Percentiles rank a stretch among this genome's conserved stretches.
These are phyloP conservation scores for Hippophae rhamnoides DNA, from an alignment of 306 rosid species.

Conservation along the genomic window DNA sequence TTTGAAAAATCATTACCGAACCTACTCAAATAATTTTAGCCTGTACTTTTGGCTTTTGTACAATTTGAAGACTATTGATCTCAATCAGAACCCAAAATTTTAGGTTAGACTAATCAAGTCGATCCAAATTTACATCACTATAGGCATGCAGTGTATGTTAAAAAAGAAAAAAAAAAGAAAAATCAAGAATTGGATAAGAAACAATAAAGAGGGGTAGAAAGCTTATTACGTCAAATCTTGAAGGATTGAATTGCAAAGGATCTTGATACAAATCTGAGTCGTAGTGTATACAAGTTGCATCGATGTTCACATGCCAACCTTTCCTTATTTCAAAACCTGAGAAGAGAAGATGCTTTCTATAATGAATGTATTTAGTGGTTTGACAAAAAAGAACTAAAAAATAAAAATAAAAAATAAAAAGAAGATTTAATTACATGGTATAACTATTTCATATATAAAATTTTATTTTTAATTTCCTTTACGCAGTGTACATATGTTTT, in stretches of 20 bases:
- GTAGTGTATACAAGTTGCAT: slow-evolving; percentile 52
- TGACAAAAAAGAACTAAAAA: neutral
- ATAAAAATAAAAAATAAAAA: neutral
- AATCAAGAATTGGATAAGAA: slow-evolving; percentile 6
- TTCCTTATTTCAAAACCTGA: slow-evolving; percentile 54
- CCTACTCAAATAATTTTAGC: too few relatives aligned
- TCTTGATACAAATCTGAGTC: slow-evolving; percentile 51
- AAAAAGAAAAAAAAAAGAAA: neutral
- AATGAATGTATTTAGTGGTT: neutral
- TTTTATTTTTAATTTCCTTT: too few relatives aligned
- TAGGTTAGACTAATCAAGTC: too few relatives aligned
- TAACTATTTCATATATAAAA: too few relatives aligned
- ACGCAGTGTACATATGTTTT: neutral
- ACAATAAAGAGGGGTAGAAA: neutral
- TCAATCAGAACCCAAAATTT: too few relatives aligned
- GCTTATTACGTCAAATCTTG: slow-evolving; percentile 55
- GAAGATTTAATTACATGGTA: neutral
- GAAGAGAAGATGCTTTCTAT: neutral
- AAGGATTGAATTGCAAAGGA: slow-evolving; percentile 54
- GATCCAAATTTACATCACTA: too few relatives aligned
- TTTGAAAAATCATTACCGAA: too few relatives aligned
- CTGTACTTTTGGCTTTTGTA: too few relatives aligned
- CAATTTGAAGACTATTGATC: too few relatives aligned
- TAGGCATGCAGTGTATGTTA: too few relatives aligned
- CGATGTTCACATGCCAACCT: slow-evolving; percentile 74